Conservation (phyloP, 202 grass and related monocot genomes). For the Tripidium arundinaceum region DNA sequence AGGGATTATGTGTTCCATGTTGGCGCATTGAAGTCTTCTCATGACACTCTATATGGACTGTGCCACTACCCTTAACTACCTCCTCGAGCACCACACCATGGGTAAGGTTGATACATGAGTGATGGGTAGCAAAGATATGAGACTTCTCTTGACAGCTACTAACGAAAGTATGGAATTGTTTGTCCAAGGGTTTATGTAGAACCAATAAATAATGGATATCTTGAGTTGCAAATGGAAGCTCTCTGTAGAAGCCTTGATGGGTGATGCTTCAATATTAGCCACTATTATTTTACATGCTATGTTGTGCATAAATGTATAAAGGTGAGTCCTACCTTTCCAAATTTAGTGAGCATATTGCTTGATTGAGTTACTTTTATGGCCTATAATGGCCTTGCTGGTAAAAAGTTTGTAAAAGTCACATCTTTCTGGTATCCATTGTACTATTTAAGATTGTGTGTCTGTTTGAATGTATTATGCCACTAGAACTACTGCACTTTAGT, state of each 20-base stretch:
- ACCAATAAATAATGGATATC: not conserved
- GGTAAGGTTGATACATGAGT: not conserved
- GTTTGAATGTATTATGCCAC: not conserved
- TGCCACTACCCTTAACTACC: not conserved
- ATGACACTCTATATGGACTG: not conserved
- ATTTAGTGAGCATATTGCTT: not conserved
- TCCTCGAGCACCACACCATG: not conserved
- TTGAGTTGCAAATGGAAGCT: not conserved
- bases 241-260: not conserved
- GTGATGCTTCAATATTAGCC: not conserved
- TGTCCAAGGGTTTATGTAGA: not conserved
- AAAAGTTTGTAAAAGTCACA: not conserved
- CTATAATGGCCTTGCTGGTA: not conserved
- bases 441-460: not conserved
- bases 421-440: not conserved
- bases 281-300: not conserved
- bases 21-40: not conserved
- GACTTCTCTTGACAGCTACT: not conserved
- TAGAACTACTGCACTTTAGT: not conserved
- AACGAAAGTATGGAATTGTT: not conserved
- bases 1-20: not conserved
- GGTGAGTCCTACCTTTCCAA: not conserved
- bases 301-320: not conserved
- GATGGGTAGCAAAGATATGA: not conserved
- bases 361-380: not conserved